phyloP scores from a whole-genome alignment of 139 green algal genomes.

The Ettlia oleoabundans region DNA sequence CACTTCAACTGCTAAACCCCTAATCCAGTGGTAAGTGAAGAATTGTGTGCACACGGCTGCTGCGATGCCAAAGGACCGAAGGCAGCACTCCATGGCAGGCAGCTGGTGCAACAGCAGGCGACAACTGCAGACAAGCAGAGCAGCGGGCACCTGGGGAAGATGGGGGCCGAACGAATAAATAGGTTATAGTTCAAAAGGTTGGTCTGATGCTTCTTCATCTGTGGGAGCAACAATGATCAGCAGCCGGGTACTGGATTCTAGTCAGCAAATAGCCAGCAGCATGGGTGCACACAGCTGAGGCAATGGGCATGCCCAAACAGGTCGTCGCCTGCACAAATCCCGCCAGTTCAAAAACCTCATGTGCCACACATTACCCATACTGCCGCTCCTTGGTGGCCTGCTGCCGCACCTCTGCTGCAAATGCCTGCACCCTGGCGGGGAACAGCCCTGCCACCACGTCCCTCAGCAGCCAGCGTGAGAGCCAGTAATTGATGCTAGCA shows the following conservation, averaged over 20 bases:
- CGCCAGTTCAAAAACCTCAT: too few species aligned
- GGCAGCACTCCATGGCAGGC: too few species aligned
- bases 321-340: background rate
- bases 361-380: too few species aligned
- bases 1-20: background rate
- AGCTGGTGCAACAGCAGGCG: background rate
- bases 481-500: conserved; percentile 37
- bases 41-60: too few species aligned
- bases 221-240: background rate
- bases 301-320: too few species aligned
- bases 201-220: conserved; percentile 57
- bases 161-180: conserved; percentile 55
- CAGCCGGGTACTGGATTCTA: background rate
- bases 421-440: conserved; percentile 32
- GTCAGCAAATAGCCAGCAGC: conserved; percentile 76
- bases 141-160: conserved; percentile 26
- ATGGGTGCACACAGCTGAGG: conserved; percentile 14
- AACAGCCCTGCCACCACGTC: conserved; percentile 38
- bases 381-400: background rate
- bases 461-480: conserved; percentile 36
- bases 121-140: too few species aligned
- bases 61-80: too few species aligned
- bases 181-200: conserved; percentile 79
- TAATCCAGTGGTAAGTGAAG: too few species aligned
- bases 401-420: conserved; percentile 32